Percentiles rank a stretch among this genome's conserved stretches.
phyloP scores from a whole-genome alignment of 75 land plant species.

The Picea sitchensis region DNA sequence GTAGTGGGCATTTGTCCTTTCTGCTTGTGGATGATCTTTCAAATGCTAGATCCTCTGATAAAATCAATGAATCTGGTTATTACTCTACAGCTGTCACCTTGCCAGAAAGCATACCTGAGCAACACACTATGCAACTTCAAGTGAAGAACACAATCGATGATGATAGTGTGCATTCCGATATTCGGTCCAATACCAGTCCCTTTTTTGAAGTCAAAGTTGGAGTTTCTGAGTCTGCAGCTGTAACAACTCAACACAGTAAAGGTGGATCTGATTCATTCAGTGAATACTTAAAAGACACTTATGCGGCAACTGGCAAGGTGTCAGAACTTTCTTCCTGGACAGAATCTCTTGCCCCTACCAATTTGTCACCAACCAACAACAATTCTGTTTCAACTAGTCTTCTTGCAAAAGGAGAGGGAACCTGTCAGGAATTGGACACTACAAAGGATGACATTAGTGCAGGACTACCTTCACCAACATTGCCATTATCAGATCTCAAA shows the following conservation, averaged over 20 bases:
- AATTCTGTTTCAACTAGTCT: background rate
- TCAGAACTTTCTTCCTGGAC: background rate
- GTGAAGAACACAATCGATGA: background rate
- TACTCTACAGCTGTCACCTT: background rate
- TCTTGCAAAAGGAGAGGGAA: background rate
- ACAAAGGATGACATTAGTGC: background rate
- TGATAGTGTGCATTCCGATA: background rate
- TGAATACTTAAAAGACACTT: background rate
- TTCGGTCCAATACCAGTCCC: background rate
- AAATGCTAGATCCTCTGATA: constrained; percentile 1
- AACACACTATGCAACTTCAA: background rate
- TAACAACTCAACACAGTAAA: background rate
- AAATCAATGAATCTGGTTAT: background rate
- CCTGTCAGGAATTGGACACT: background rate
- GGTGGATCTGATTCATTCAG: background rate
- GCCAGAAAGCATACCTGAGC: background rate
- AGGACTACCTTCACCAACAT: background rate
- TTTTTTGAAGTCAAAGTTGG: background rate
- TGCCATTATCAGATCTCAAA: constrained; percentile 3
- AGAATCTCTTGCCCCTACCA: background rate
- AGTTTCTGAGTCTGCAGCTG: background rate
- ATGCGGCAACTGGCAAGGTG: background rate
- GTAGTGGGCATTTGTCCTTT: constrained; percentile 4
- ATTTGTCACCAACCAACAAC: background rate
- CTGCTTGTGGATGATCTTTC: background rate